Evolutionary conservation across 495 filamentous ascomycete species (phyloP).

Genomic region (Tuber calosporum): DNA sequence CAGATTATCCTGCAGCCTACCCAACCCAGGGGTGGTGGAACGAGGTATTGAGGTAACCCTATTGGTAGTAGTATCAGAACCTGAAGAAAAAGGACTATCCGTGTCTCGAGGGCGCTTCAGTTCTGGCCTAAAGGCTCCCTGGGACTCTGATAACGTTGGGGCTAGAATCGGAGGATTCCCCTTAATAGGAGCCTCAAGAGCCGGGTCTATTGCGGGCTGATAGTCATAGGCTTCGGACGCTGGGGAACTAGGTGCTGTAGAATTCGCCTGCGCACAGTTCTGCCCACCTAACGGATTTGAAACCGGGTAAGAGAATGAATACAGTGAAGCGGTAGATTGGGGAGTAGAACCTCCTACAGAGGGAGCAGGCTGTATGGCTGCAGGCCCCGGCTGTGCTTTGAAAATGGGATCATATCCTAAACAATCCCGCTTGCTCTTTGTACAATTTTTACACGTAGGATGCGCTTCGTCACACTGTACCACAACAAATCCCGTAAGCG

Average conservation of each 20-base stretch:
- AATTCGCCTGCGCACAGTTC: constrained; percentile 33
- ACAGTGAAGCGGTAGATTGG: constrained; percentile 29
- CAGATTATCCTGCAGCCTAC: constrained; percentile 28
- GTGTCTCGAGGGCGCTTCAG: constrained; percentile 37
- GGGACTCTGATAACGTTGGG: constrained; percentile 31
- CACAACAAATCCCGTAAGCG: constrained; percentile 36
- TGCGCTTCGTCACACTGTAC: constrained; percentile 90
- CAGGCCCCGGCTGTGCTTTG: constrained; percentile 72
- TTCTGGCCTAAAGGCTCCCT: constrained; percentile 34
- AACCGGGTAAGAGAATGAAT: constrained; percentile 37
- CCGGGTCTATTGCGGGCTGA: constrained; percentile 65
- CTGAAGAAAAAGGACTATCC: constrained; percentile 39
- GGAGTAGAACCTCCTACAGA: constrained; percentile 35
- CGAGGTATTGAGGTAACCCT: constrained; percentile 36
- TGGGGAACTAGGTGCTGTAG: constrained; percentile 36
- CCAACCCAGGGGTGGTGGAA: constrained; percentile 28
- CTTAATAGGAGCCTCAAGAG: constrained; percentile 50
- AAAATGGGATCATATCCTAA: constrained; percentile 98
- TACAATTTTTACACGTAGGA: constrained; percentile 91
- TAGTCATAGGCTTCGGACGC: constrained; percentile 54
- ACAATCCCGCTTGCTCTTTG: constrained; percentile 96
- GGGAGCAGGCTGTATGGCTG: constrained; percentile 68
- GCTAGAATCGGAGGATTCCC: constrained; percentile 34
- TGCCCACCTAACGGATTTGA: constrained; percentile 48
- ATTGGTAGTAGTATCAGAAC: constrained; percentile 32